Evolutionary conservation across 768 basidiomycete species (phyloP).

Genomic region (Lentinula raphanica): DNA sequence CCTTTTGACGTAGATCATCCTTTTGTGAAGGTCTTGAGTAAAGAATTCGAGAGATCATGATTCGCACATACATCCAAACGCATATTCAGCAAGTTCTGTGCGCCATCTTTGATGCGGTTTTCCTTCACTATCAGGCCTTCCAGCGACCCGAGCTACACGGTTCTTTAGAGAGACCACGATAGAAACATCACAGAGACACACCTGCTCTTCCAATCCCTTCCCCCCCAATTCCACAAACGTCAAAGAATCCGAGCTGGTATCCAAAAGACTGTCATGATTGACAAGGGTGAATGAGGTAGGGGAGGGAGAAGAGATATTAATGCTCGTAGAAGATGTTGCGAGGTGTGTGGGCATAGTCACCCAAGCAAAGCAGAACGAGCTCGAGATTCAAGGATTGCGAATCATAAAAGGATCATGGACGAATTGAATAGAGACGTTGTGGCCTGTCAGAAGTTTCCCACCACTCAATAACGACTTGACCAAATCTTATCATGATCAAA

Average conservation of each 20-base stretch:
- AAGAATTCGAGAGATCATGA: slow-evolving; percentile 13
- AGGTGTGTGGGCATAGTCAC: slow-evolving; percentile 17
- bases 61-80: slow-evolving; percentile 37
- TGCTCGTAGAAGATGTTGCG: slow-evolving; percentile 8
- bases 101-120: slow-evolving; percentile 84
- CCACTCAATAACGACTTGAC: too few species aligned
- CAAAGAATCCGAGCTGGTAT: slow-evolving; percentile 19
- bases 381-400: neutral
- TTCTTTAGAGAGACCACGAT: neutral
- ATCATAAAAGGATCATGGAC: neutral
- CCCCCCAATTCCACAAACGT: slow-evolving; percentile 41
- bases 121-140: slow-evolving; percentile 68
- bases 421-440: too few species aligned
- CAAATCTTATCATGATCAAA: too few species aligned
- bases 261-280: slow-evolving; percentile 6
- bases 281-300: slow-evolving; percentile 14
- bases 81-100: slow-evolving; percentile 82
- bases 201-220: slow-evolving; percentile 42
- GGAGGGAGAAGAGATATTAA: slow-evolving; percentile 11
- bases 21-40: slow-evolving; percentile 20
- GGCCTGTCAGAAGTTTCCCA: too few species aligned
- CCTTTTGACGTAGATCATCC: slow-evolving; percentile 64
- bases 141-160: slow-evolving; percentile 56
- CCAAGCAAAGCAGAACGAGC: neutral
- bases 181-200: slow-evolving; percentile 12